Conservation (phyloP, 352 stramenopile species). For the Pythium dissotocum region DNA sequence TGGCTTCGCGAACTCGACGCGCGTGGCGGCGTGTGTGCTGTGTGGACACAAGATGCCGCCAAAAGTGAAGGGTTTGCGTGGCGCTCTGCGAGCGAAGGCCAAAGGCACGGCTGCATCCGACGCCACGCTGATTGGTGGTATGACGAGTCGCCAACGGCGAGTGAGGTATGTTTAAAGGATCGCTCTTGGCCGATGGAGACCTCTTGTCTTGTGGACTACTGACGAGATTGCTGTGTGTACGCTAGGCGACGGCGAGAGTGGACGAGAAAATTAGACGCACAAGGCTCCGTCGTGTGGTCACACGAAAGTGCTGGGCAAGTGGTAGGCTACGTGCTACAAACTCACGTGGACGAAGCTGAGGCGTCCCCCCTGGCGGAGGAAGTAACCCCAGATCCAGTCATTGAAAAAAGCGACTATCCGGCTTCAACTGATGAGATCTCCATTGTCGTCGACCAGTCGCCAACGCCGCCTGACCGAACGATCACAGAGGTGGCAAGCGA, state of each 20-base stretch:
- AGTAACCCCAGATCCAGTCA: too few species aligned
- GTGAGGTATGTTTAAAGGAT: background rate
- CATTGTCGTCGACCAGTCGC: background rate
- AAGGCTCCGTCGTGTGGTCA: constrained; percentile 12
- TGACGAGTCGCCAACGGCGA: background rate
- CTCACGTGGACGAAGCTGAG: background rate
- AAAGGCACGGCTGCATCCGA: background rate
- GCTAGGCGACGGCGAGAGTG: background rate
- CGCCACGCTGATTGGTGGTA: background rate
- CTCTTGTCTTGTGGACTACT: too few species aligned
- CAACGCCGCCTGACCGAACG: background rate
- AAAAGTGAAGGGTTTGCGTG: constrained; percentile 7
- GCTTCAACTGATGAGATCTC: background rate
- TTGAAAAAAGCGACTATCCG: background rate
- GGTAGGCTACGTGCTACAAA: constrained; percentile 13
- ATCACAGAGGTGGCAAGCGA: background rate
- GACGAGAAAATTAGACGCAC: background rate
- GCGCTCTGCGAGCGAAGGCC: constrained; percentile 8
- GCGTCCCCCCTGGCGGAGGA: too few species aligned
- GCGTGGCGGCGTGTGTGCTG: constrained; percentile 10
- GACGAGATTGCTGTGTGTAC: background rate
- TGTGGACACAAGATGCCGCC: constrained; percentile 8
- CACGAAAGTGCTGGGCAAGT: background rate
- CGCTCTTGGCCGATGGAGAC: too few species aligned
- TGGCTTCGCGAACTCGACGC: constrained; percentile 21